Evolutionary conservation across 768 basidiomycete genomes (phyloP), one percentile per base, ranked within the genome.

Genomic region (Agrocybe pediades): DNA sequence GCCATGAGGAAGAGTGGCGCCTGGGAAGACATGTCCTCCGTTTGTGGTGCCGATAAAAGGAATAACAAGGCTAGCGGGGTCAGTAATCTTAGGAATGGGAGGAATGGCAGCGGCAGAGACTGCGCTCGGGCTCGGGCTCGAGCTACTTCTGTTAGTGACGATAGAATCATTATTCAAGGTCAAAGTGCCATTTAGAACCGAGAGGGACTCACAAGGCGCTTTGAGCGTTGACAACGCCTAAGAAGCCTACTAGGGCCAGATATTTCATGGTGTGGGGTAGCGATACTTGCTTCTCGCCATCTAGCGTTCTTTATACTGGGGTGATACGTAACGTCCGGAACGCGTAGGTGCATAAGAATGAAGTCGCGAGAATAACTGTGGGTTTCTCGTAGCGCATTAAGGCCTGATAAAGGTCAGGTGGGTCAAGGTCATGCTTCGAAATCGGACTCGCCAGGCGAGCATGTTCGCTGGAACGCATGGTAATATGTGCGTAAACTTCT

Each of bases 1-100:
- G n/a, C 86, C 85, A 67, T 86, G 84, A 2, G 86, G 86, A 19
- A 84, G 61, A 2, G 83, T 86, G 0, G 83, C 84, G 40, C 85
- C 85, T 84, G 41, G 17, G 15, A 30, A 40, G 16, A 81, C 80
- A 68, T 87, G 83, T 0, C 86, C 86, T 13, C 82, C 84, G 54
- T 84, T 83, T 1, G 77, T 79, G 0, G 85, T 85, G 16, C 85
- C 86, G 15, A 87, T 82, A 68, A 87, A 86, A 16, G 81, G 73
- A 48, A 82, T 77, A 30, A 86, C 85, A 49, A 72, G 72, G 50
- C 71, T 72, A 3, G 74, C 66, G 17, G 76, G 77, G 50, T 80
- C 75, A 6, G 69, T 49, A 21, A 73, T 68, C 40, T 50, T 62
- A 7, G 65, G 62, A 20, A 64, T 57, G 16, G 55, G 49, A 4